Conservation (phyloP, 1,139 yeast species). For the Magnusiomyces suaveolens region DNA sequence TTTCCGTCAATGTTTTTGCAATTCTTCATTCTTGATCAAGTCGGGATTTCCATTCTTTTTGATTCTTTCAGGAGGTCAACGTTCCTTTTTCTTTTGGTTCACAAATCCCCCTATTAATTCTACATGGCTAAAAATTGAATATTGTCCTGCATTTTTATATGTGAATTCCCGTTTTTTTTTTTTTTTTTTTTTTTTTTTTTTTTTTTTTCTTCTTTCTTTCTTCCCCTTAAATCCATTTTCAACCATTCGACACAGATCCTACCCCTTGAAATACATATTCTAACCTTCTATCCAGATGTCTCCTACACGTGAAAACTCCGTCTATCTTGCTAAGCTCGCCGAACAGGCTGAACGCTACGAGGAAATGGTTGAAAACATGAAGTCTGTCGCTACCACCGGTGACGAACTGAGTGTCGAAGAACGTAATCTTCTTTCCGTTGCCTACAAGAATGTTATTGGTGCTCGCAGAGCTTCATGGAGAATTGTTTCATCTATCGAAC, state of each 20-base stretch:
- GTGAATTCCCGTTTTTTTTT: too few species aligned
- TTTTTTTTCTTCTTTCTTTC: not conserved
- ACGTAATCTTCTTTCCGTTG: constrained; percentile 92
- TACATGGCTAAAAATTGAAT: too few species aligned
- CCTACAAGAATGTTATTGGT: constrained; percentile 97
- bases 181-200: not conserved
- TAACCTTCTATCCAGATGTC: not conserved
- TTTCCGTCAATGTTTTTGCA: too few species aligned
- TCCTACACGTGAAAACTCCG: constrained; percentile 64
- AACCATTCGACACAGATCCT: too few species aligned
- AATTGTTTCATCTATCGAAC: constrained; percentile 94
- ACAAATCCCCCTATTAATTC: too few species aligned
- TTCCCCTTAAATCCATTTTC: not conserved
- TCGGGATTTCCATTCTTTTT: too few species aligned
- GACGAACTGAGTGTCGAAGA: constrained; percentile 95
- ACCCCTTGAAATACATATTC: too few species aligned
- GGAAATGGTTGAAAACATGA: constrained; percentile 93
- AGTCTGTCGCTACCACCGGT: constrained; percentile 91
- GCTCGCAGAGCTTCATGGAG: constrained; percentile 99
- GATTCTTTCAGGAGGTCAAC: too few species aligned
- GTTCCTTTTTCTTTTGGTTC: too few species aligned
- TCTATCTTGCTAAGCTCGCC: constrained; percentile 95
- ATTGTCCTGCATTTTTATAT: too few species aligned
- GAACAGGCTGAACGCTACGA: constrained; percentile 99
- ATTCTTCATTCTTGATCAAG: too few species aligned